These are phyloP conservation scores for Pelargonium cotyledonis DNA, from an alignment of 441 rosid species.

Conservation along the genomic window DNA sequence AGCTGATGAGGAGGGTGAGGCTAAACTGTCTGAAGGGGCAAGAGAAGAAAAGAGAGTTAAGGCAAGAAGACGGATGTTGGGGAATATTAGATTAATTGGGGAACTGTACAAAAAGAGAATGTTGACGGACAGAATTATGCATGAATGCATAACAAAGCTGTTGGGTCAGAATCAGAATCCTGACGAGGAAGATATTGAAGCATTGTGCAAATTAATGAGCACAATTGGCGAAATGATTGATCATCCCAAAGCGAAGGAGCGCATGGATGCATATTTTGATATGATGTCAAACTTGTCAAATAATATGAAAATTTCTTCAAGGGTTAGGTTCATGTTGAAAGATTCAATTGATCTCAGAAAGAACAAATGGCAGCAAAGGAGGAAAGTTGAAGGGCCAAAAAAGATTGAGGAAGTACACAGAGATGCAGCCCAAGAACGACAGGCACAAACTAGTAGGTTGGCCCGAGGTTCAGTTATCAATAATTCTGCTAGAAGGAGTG, in stretches of 20 bases:
- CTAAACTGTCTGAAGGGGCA: conserved; percentile 64
- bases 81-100: conserved; percentile 93
- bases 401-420: conserved; percentile 97
- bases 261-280: conserved; percentile 75
- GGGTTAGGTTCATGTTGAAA: conserved; percentile 89
- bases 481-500: conserved; percentile 51
- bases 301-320: conserved; percentile 63
- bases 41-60: conserved; percentile 84
- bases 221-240: conserved; percentile 92
- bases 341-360: conserved; percentile 80
- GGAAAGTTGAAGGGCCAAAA: conserved; percentile 97
- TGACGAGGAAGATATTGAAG: conserved; percentile 90
- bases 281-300: conserved; percentile 56
- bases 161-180: conserved; percentile 72
- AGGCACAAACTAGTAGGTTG: conserved; percentile 61
- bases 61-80: conserved; percentile 86
- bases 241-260: conserved; percentile 54
- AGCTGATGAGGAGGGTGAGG: conserved; percentile 74
- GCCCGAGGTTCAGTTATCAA: conserved; percentile 60
- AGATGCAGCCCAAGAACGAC: conserved; percentile 98
- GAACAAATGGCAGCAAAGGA: conserved; percentile 95
- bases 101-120: conserved; percentile 90
- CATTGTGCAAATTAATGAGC: conserved; percentile 87
- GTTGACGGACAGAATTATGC: conserved; percentile 91
- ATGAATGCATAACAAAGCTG: conserved; percentile 64